These are phyloP conservation scores for Cutaneotrichosporon mucoides DNA, from an alignment of 1,284 basidiomycete genomes.

Conservation along the genomic window DNA sequence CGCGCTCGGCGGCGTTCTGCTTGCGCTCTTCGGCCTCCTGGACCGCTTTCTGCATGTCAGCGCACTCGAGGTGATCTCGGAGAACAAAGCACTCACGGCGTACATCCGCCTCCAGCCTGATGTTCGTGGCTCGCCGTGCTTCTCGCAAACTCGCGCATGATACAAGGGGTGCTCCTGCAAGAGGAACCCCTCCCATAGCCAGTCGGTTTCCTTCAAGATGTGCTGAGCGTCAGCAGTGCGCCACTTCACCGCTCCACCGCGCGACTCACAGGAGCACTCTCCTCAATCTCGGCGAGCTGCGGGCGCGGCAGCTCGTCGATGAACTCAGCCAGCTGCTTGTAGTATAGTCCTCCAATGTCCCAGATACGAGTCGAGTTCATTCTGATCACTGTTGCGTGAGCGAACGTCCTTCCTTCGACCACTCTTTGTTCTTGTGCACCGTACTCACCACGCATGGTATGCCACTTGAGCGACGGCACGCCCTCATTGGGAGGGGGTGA, in stretches of 20 bases:
- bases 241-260: background rate
- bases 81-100: constrained; percentile 32
- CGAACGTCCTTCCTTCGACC: background rate
- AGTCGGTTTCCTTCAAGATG: constrained; percentile 42
- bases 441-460: constrained; percentile 5
- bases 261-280: constrained; percentile 26
- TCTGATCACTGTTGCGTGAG: constrained; percentile 27
- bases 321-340: constrained; percentile 29
- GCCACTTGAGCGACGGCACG: background rate
- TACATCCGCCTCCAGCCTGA: constrained; percentile 44
- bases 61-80: too few relatives aligned
- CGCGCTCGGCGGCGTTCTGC: constrained; percentile 24
- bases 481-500: background rate
- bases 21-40: constrained; percentile 35
- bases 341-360: constrained; percentile 40
- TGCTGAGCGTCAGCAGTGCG: constrained; percentile 26
- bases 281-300: constrained; percentile 38
- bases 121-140: constrained; percentile 30
- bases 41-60: constrained; percentile 32
- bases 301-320: constrained; percentile 32
- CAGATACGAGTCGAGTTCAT: constrained; percentile 29
- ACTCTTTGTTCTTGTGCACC: background rate
- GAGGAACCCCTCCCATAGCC: constrained; percentile 43
- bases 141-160: constrained; percentile 28
- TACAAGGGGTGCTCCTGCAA: constrained; percentile 34